Base-by-base conservation (phyloP, 1,284 basidiomycete species). In the Moesziomyces sp. region DNA sequence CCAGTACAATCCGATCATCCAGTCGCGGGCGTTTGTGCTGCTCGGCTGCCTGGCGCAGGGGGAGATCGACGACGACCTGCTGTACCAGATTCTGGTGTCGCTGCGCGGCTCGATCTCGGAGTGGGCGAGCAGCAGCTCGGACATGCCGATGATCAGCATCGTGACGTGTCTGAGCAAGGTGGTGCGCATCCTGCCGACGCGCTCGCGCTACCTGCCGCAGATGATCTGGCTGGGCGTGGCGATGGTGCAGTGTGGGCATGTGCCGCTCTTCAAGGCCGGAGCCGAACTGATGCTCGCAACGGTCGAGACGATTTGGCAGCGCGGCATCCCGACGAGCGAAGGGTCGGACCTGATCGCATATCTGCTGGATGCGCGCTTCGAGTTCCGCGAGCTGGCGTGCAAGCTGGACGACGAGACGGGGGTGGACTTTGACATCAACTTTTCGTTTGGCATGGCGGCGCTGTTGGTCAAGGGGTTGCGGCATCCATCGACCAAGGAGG, bases 1-100 rank as follows among this genome's bases (percentile, higher is more conserved):
- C 87, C 94, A 97, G 83, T 89, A 93, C 61, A 94, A 93, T 14
- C 92, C 93, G 0, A 91, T 92, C 19, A 90, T 95, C 26, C 94
- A 97, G 84, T 91, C 92, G 46, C 90, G 93, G 19, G 92, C 93
- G 0, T 96, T 97, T 83, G 89, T 93, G 30, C 90, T 92, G 3
- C 88, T 97, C 14, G 93, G 93, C 5, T 88, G 89, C 43, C 87
- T 97, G 21, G 89, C 88, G 11, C 88, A 91, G 1, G 91, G 76
- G 24, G 78, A 81, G 60, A 72, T 93, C 47, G 93, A 94, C 68
- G 93, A 94, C 69, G 93, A 94, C 81, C 89, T 93, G 61, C 87
- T 94, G 52, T 94, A 94, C 76, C 93, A 94, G 83, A 93, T 94
- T 85, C 88, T 94, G 13, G 91, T 93, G 16, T 92, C 93, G 1